Conservation (phyloP, 371 early-diverging fungal species). For the Thermomucor indicae-seudaticae region DNA sequence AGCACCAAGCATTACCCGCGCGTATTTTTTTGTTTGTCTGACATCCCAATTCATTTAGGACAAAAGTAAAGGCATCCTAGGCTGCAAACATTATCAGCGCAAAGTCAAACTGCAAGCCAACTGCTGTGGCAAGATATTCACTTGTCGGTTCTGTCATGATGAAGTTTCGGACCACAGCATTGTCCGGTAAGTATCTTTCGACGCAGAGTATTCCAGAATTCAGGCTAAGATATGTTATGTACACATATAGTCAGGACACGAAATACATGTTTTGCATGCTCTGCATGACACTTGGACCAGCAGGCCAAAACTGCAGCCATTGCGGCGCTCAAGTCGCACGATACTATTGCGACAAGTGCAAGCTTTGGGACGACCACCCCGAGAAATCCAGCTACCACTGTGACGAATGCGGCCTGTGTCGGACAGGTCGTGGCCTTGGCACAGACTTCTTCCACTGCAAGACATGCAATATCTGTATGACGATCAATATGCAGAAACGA, state of each 20-base stretch:
- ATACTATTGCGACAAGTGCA: slow-evolving; percentile 92
- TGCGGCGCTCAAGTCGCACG: slow-evolving; percentile 65
- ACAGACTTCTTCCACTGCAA: slow-evolving; percentile 92
- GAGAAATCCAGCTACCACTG: slow-evolving; percentile 86
- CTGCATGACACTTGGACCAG: slow-evolving; percentile 82
- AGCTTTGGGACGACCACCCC: slow-evolving; percentile 88
- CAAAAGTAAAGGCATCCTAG: slow-evolving; percentile 51
- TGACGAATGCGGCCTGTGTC: slow-evolving; percentile 89
- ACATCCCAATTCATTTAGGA: slow-evolving; percentile 23
- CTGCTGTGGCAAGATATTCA: slow-evolving; percentile 86
- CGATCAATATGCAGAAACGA: slow-evolving; percentile 59
- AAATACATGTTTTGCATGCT: slow-evolving; percentile 91
- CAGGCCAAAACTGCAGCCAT: slow-evolving; percentile 64
- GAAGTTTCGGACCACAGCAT: slow-evolving; percentile 82
- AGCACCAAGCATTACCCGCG: too few species aligned
- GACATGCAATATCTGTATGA: slow-evolving; percentile 92
- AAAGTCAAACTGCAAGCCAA: slow-evolving; percentile 83
- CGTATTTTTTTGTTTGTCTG: too few species aligned
- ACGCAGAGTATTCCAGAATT: background rate
- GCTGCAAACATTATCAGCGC: slow-evolving; percentile 94
- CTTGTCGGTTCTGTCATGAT: slow-evolving; percentile 97
- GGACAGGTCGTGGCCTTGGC: slow-evolving; percentile 77
- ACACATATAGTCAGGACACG: slow-evolving; percentile 54
- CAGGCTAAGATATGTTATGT: background rate
- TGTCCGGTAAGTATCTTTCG: slow-evolving; percentile 55